Percentiles rank a stretch among this genome's conserved stretches.
phyloP scores from a whole-genome alignment of 331 rosid genomes.

The Quercus lobata region DNA sequence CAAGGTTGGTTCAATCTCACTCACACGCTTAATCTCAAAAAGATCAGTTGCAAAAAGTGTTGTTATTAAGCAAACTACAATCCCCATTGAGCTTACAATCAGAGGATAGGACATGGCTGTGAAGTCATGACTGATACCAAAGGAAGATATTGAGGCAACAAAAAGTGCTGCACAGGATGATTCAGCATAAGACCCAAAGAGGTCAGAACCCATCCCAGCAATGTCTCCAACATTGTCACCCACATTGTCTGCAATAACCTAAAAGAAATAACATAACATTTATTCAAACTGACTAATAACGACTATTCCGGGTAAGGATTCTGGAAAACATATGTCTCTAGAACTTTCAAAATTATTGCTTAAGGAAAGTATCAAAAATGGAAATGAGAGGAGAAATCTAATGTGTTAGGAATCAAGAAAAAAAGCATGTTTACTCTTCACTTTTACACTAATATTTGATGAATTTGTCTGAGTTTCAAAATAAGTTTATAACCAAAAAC shows the following conservation, averaged over 20 bases:
- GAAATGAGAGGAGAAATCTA: neutral
- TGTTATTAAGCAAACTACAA: slow-evolving; percentile 61
- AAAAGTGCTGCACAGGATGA: slow-evolving; percentile 70
- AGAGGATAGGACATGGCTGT: slow-evolving; percentile 70
- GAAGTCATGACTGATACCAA: slow-evolving; percentile 53
- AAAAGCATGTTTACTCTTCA: neutral
- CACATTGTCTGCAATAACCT: slow-evolving; percentile 77
- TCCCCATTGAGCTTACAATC: slow-evolving; percentile 66
- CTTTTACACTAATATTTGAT: neutral
- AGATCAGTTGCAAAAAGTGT: slow-evolving; percentile 65
- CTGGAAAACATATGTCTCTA: neutral
- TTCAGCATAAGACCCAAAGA: slow-evolving; percentile 72
- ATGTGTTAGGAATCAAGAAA: neutral
- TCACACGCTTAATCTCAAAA: slow-evolving; percentile 41
- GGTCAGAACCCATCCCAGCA: slow-evolving; percentile 80
- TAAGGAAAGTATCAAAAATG: neutral
- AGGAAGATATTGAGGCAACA: slow-evolving; percentile 73
- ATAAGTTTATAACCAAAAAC: neutral
- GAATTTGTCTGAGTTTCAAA: neutral
- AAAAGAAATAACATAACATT: slow-evolving; percentile 9
- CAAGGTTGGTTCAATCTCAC: slow-evolving; percentile 51
- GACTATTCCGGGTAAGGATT: neutral
- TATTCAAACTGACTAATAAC: neutral
- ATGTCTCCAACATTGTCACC: slow-evolving; percentile 80
- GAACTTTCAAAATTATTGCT: neutral